Base-by-base conservation (phyloP, 2,329 filamentous ascomycete species). In the Calonectria fujianensis region DNA sequence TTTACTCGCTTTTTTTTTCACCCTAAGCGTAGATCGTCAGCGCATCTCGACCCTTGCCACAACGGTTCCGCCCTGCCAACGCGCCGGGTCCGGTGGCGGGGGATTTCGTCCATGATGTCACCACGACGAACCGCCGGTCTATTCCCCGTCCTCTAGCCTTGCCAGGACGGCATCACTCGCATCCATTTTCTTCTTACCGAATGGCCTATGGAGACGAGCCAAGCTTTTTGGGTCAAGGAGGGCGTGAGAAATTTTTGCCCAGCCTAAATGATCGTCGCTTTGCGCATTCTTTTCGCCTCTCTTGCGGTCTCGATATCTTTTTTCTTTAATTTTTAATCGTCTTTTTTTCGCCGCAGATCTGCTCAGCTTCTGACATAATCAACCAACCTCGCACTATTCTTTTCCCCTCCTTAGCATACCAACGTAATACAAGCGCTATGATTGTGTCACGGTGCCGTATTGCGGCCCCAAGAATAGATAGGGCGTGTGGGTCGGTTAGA, bases 61-160 rank as follows among this genome's bases (percentile, higher is more conserved):
- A 64, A 64, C 61, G 61, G 61, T 48, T 48, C 61, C 35, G 41
- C 39, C 24, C 61, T 64, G 61, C 61, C 61, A 48, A 27, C 37
- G 24, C 27, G 39, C 61, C 61, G 61, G 61, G 61, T 64, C 29
- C 61, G 37, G 61, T 64, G 41, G 61, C 61, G 41, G 61, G 59
- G 37, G 37, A 45, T 18, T 24, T 24, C n/a, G 27, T 64, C 27
- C 27, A 64, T 64, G 61, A 64, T 64, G 61, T 64, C 61, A 64
- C 39, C 61, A 64, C 61, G 39, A 32, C 18, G 3, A 20, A 48
- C 16, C 13, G n/a, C 61, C 39, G 39, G 39, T 64, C 61, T 39
- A 20, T 11, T 27, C 48, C 14, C 61, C 37, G 37, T 18, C 61
- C 29, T 45, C 41, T 18, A 27, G 61, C 24, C 37, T 24, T 64